These are phyloP conservation scores for Yarrowia sp. DNA, from an alignment of 805 yeast genomes.

Conservation along the genomic window DNA sequence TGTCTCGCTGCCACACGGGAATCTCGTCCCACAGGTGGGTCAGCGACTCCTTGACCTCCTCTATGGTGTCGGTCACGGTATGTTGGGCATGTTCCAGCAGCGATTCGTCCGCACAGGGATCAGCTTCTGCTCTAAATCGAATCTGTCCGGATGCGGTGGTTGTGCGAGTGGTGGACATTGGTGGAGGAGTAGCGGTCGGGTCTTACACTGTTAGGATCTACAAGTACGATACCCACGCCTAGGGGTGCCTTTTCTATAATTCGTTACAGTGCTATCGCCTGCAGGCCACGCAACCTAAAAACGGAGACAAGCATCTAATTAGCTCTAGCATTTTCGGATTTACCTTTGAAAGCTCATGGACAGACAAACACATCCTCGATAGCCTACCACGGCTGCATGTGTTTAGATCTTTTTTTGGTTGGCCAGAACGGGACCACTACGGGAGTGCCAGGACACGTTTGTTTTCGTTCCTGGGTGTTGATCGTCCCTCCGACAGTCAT, in stretches of 20 bases:
- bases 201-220: no score
- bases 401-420: conserved; percentile 11
- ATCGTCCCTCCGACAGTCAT: no score
- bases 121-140: conserved; percentile 19
- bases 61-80: conserved; percentile 14
- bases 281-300: background rate
- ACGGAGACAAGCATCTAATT: background rate
- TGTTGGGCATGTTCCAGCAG: conserved; percentile 18
- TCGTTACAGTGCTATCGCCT: conserved; percentile 1
- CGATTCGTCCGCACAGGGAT: conserved; percentile 13
- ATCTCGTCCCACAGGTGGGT: conserved; percentile 58
- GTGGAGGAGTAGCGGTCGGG: no score
- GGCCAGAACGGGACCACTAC: background rate
- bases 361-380: no score
- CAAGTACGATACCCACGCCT: background rate
- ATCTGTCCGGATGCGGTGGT: conserved; percentile 8
- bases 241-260: conserved; percentile 15
- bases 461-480: no score
- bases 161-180: conserved; percentile 6
- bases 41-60: conserved; percentile 39
- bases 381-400: conserved; percentile 32
- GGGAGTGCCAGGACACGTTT: no score
- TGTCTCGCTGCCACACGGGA: conserved; percentile 77
- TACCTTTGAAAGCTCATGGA: background rate
- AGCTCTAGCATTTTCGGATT: conserved; percentile 13